Evolutionary conservation across 805 yeast genomes (phyloP).

Genomic region (Hanseniaspora nectarophila): DNA sequence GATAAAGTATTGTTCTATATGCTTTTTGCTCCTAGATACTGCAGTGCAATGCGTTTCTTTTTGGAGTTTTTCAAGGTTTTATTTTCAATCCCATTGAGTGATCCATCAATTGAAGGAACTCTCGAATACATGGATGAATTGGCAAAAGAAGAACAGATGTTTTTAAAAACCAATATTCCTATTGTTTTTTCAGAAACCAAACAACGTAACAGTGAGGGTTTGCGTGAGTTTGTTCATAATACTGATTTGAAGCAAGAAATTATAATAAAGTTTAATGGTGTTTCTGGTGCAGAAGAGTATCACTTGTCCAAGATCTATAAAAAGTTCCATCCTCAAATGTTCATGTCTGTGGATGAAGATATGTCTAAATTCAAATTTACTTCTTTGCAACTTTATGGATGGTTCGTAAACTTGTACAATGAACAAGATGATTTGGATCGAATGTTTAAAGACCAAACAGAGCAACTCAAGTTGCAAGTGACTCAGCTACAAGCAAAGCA

Average conservation of each 20-base stretch:
- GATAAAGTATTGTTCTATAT: conserved; percentile 7
- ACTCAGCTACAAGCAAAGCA: conserved; percentile 4
- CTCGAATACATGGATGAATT: conserved; percentile 7
- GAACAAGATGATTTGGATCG: conserved; percentile 2
- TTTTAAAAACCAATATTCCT: background rate
- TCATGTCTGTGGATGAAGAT: background rate
- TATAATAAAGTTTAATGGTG: background rate
- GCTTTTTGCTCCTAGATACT: conserved; percentile 5
- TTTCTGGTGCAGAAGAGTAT: background rate
- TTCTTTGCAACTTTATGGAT: conserved; percentile 6
- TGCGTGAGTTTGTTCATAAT: conserved; percentile 3
- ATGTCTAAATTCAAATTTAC: conserved; percentile 4
- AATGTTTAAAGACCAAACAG: background rate
- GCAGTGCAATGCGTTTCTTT: background rate
- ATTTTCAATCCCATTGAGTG: background rate
- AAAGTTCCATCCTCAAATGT: conserved; percentile 10
- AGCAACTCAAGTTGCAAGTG: background rate
- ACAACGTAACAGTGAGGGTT: background rate
- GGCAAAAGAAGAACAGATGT: background rate
- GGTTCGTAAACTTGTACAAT: conserved; percentile 6
- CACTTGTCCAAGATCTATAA: conserved; percentile 1
- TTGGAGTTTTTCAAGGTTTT: conserved; percentile 9
- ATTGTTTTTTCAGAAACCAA: background rate
- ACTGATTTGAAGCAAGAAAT: background rate
- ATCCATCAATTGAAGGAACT: background rate